Evolutionary conservation across 2,329 filamentous ascomycete species (phyloP), one percentile per base, ranked within the genome.

Genomic region (Simplicillium sp.): DNA sequence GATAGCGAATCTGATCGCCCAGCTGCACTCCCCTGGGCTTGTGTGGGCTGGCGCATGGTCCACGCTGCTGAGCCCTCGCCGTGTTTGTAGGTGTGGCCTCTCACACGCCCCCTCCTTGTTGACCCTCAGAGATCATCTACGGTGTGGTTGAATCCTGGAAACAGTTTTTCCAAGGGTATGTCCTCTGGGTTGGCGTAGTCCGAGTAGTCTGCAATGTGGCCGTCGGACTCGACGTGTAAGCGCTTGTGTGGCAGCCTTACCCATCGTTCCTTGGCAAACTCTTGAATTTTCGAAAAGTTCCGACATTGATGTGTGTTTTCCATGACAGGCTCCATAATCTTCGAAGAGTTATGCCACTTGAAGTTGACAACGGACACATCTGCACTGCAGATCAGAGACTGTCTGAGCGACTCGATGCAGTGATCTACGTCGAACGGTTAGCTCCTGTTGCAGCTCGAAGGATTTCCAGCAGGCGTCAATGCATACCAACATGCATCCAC

Each of bases 371-470:
- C 38, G 35, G 37, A 43, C n/a, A 43, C 29, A 32, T 46, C 44
- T 15, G 35, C 40, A 28, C 29, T 35, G 36, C 44, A 45, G 20
- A 39, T 45, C n/a, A 45, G 34, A 7, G 40, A 40, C 28, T 43
- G 34, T 20, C 44, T 40, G 9, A 45, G 31, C 12, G 36, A 17
- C n/a, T 45, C 44, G 25, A 45, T 37, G 36, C 44, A 45, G 28
- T 43, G 38, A 14, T 45, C 44, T 42, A 20, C n/a, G n/a, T 12
- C 12, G 11, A 37, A 13, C 7, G 20, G n/a, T n/a, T 36, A 12
- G 13, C 9, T 25, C 5, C 3, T 32, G 7, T n/a, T 36, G 20
- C 20, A 25, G 20, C 9, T 18, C 9, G 37, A 29, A 11, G 18
- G 14, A 32, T 6, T 28, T 13, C n/a, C 13, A 18, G 13, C 11